Percentiles rank a stretch among this genome's conserved stretches.
Evolutionary conservation across 345 rosid genomes (phyloP).

Genomic region (Gossypium mustelinum): DNA sequence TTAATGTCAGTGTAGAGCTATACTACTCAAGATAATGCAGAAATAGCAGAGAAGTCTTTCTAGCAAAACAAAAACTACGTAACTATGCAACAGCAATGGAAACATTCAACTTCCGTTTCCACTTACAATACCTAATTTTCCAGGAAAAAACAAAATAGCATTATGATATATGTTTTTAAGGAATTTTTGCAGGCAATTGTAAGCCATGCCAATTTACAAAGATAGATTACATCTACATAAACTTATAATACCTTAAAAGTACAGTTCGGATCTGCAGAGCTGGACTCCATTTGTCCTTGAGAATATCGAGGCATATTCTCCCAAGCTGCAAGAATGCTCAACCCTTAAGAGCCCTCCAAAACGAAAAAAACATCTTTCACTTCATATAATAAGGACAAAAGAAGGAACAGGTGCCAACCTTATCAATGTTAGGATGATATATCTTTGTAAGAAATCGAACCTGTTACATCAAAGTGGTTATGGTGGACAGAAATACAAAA

Average conservation of each 20-base stretch:
- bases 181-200: background rate
- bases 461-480: constrained; percentile 39
- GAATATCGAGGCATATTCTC: constrained; percentile 95
- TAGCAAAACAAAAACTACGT: background rate
- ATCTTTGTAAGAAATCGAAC: constrained; percentile 98
- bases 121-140: background rate
- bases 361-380: background rate
- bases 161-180: background rate
- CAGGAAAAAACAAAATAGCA: background rate
- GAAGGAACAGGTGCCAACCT: constrained; percentile 42
- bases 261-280: constrained; percentile 98
- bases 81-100: background rate
- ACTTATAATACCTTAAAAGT: constrained; percentile 65
- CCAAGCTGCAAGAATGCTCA: constrained; percentile 59
- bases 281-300: constrained; percentile 99
- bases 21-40: background rate
- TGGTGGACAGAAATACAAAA: background rate
- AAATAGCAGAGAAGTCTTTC: background rate
- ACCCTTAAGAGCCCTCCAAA: background rate
- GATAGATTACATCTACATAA: background rate
- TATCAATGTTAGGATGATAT: constrained; percentile 96
- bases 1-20: background rate
- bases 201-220: background rate
- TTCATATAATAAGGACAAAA: background rate
- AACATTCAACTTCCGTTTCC: background rate